phyloP scores from a whole-genome alignment of 148 eudicot genomes.

The Rhododendron simsii region DNA sequence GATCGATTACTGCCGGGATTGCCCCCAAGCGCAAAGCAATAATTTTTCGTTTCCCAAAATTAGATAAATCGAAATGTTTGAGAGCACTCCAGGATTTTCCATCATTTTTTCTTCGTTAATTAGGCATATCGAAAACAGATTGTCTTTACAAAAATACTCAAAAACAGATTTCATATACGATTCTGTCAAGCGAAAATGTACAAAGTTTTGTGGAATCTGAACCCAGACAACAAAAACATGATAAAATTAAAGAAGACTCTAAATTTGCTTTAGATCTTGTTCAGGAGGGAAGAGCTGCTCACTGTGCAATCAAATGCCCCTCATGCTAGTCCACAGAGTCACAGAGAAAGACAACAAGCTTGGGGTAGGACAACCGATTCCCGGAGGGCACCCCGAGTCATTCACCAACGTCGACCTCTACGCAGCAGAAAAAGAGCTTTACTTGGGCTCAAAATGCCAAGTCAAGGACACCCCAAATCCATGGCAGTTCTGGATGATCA shows the following conservation, averaged over 20 bases:
- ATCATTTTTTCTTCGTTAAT: no score
- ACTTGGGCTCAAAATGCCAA: conserved; percentile 37
- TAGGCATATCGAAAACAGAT: not conserved
- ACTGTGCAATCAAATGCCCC: not conserved
- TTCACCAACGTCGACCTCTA: conserved; percentile 27
- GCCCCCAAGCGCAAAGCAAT: no score
- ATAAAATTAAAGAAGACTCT: not conserved
- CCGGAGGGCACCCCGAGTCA: conserved; percentile 13
- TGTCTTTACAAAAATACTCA: not conserved
- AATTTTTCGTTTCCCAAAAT: no score
- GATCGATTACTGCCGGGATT: not conserved
- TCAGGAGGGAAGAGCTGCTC: conserved; percentile 10
- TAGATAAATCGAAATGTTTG: no score
- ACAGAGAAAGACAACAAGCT: conserved; percentile 38
- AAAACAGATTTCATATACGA: not conserved
- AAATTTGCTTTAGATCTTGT: not conserved
- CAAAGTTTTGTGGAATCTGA: not conserved
- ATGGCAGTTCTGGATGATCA: conserved; percentile 65
- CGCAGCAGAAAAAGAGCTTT: conserved; percentile 38
- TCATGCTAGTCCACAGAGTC: conserved; percentile 30
- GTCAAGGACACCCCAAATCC: conserved; percentile 38
- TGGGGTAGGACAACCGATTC: conserved; percentile 31
- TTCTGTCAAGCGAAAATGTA: not conserved
- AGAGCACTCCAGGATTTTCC: no score
- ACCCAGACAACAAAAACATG: not conserved